Conservation (phyloP, 495 filamentous ascomycete genomes). For the Chaetomium fimeti region DNA sequence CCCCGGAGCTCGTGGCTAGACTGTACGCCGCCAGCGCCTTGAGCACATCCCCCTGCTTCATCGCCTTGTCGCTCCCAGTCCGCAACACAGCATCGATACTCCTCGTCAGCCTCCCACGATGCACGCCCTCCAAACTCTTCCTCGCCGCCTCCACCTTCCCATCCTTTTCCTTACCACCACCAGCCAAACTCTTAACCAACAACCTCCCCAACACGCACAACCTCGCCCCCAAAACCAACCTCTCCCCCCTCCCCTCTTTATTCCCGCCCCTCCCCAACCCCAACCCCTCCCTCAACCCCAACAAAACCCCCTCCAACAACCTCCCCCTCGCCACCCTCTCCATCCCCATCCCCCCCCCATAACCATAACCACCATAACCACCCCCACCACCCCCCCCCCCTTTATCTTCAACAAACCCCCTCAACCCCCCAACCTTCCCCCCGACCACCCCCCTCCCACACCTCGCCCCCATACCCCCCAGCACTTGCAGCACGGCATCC, state of each 20-base stretch:
- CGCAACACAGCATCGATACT: conserved; percentile 68
- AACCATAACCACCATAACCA: too few species aligned
- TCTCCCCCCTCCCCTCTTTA: conserved; percentile 46
- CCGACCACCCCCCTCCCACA: conserved; percentile 75
- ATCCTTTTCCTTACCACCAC: conserved; percentile 38
- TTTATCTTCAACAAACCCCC: conserved; percentile 55
- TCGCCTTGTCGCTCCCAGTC: conserved; percentile 32
- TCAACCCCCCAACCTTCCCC: conserved; percentile 62
- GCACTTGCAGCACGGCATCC: conserved; percentile 63
- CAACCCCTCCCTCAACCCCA: conserved; percentile 41
- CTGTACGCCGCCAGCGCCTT: conserved; percentile 77
- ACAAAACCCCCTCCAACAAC: conserved; percentile 43
- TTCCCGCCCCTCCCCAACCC: conserved; percentile 31
- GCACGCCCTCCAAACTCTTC: conserved; percentile 59
- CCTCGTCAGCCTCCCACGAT: conserved; percentile 56
- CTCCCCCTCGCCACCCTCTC: conserved; percentile 39
- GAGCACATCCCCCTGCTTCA: conserved; percentile 56
- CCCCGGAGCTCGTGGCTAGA: conserved; percentile 75
- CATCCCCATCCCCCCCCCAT: not conserved
- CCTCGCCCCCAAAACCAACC: conserved; percentile 70
- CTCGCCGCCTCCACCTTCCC: conserved; percentile 59
- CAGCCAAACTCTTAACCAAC: conserved; percentile 45
- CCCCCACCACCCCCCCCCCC: not conserved
- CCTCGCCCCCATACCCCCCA: conserved; percentile 68
- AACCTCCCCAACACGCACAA: conserved; percentile 69